phyloP scores from a whole-genome alignment of 192 early-diverging fungal genomes.

The Backusella westeae region DNA sequence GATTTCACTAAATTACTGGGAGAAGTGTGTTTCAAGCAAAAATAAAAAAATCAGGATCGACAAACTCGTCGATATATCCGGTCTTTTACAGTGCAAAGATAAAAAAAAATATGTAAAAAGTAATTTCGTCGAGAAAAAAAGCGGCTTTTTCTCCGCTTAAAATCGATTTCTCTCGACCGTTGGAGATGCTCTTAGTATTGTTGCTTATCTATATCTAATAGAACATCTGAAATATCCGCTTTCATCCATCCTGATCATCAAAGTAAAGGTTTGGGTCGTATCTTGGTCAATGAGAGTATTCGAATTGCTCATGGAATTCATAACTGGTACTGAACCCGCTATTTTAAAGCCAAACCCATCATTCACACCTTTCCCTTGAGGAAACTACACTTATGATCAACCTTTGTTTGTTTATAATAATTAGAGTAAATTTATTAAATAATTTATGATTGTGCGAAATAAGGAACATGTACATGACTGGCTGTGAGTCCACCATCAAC shows the following conservation, averaged over 20 bases:
- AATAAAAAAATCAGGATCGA: too few relatives aligned
- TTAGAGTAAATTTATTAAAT: neutral
- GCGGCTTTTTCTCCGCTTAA: too few relatives aligned
- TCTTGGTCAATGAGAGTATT: constrained; percentile 36
- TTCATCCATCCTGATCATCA: constrained; percentile 47
- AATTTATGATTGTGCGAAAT: neutral
- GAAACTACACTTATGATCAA: too few relatives aligned
- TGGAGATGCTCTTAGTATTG: too few relatives aligned
- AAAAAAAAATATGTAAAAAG: too few relatives aligned
- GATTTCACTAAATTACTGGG: too few relatives aligned
- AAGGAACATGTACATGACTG: constrained; percentile 22
- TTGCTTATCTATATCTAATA: neutral
- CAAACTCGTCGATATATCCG: too few relatives aligned
- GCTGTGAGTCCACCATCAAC: constrained; percentile 48
- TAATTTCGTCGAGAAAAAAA: too few relatives aligned
- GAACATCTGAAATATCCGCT: constrained; percentile 45
- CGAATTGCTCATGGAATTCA: constrained; percentile 25
- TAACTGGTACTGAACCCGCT: neutral
- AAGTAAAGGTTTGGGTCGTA: constrained; percentile 38
- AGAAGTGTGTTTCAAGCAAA: too few relatives aligned
- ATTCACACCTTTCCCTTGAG: neutral
- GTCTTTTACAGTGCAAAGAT: too few relatives aligned
- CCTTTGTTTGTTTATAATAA: neutral
- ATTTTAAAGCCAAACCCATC: neutral
- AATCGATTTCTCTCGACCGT: too few relatives aligned